Percentiles rank a stretch among this genome's conserved stretches.
Evolutionary conservation across 2,329 filamentous ascomycete genomes (phyloP).

Genomic region (Diaporthe vexans): DNA sequence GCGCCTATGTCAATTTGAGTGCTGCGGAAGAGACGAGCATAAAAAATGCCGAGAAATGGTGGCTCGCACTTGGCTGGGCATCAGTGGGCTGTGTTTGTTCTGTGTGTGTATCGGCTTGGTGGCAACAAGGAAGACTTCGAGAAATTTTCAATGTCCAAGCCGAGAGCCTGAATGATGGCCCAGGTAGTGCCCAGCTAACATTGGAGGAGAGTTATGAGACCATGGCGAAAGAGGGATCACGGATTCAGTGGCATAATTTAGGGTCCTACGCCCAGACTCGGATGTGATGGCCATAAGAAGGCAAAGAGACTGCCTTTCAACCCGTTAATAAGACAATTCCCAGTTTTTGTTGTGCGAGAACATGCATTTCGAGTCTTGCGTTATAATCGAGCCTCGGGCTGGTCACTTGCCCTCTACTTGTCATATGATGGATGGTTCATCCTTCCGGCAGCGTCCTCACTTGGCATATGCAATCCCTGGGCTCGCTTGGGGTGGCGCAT

Average conservation of each 20-base stretch:
- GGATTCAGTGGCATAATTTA: background rate
- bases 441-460: too few relatives aligned
- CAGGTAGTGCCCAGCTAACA: background rate
- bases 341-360: background rate
- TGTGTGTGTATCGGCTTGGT: constrained; percentile 50
- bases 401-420: background rate
- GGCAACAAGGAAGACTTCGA: constrained; percentile 51
- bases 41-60: constrained; percentile 43
- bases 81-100: constrained; percentile 46
- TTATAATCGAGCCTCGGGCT: background rate
- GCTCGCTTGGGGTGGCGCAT: too few relatives aligned
- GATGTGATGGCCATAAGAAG: background rate
- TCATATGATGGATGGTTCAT: background rate
- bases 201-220: constrained; percentile 13
- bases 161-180: constrained; percentile 45
- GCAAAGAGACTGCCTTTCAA: background rate
- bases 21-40: constrained; percentile 47
- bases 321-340: background rate
- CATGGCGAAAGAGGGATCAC: background rate
- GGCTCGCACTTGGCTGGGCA: constrained; percentile 46
- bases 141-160: constrained; percentile 49
- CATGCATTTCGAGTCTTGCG: background rate
- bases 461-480: too few relatives aligned
- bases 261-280: background rate
- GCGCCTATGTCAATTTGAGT: constrained; percentile 48